phyloP scores from a whole-genome alignment of 257 asterid genomes.

The Parsonsia alboflavescens region DNA sequence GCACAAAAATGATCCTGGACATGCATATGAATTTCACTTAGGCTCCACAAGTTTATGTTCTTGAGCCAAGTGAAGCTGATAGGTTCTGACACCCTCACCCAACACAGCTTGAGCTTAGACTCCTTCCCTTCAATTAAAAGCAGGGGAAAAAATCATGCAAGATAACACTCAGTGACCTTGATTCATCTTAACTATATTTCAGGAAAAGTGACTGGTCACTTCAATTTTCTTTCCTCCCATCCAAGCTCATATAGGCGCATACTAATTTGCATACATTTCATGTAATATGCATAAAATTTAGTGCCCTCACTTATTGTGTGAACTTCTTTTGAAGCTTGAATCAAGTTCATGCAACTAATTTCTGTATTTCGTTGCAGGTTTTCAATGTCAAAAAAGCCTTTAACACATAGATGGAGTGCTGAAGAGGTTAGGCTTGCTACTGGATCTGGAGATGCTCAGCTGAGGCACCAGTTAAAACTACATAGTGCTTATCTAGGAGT shows the following conservation, averaged over 20 bases:
- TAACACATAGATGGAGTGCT: slow-evolving; percentile 50
- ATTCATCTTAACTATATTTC: background rate
- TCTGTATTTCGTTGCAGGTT: slow-evolving; percentile 18
- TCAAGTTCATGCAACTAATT: background rate
- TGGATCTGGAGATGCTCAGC: slow-evolving; percentile 45
- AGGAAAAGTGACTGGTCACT: background rate
- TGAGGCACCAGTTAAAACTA: slow-evolving; percentile 56
- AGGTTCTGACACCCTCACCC: background rate
- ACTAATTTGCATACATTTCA: background rate
- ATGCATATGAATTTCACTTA: background rate
- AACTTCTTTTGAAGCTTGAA: background rate
- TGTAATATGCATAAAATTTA: background rate
- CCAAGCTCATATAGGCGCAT: too few relatives aligned
- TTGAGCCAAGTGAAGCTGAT: background rate
- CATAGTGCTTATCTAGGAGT: slow-evolving; percentile 65
- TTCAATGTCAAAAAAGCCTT: slow-evolving; percentile 21
- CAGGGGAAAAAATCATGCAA: background rate
- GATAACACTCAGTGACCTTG: background rate
- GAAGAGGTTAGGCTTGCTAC: slow-evolving; percentile 78
- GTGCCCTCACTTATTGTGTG: background rate
- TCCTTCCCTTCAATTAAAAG: background rate
- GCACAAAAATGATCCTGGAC: background rate
- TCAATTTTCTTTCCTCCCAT: background rate
- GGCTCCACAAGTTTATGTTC: background rate
- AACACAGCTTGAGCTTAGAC: background rate